These are phyloP conservation scores for Trypanosoma cruzi DNA, from an alignment of 208 protist species.

Conservation along the genomic window DNA sequence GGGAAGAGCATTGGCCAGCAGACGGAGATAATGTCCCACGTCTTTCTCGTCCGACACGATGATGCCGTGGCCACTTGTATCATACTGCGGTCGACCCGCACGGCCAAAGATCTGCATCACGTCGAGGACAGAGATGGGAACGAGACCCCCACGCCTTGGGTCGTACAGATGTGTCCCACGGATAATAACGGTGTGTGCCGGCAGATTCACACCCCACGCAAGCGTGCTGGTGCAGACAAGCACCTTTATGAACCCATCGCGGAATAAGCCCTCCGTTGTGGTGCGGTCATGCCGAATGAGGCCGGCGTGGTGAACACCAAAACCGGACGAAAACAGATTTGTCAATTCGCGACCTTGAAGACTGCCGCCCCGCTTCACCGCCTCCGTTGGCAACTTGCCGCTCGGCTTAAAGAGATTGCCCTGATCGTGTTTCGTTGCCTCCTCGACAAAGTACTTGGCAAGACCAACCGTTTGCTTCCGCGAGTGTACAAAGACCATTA, in stretches of 20 bases:
- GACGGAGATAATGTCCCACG: constrained; percentile 94
- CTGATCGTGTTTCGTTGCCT: constrained; percentile 64
- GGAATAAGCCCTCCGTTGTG: constrained; percentile 96
- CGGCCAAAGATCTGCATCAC: constrained; percentile 99
- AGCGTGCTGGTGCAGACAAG: constrained; percentile 99
- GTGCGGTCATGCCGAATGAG: constrained; percentile 96
- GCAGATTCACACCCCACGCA: constrained; percentile 99
- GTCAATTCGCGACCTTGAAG: constrained; percentile 89
- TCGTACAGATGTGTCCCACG: constrained; percentile 97
- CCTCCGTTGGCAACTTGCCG: constrained; percentile 41
- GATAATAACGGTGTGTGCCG: constrained; percentile 99
- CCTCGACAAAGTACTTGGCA: constrained; percentile 89
- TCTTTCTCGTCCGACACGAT: constrained; percentile 98
- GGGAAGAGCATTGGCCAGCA: constrained; percentile 94
- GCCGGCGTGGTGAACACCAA: constrained; percentile 98
- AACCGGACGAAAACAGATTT: constrained; percentile 87
- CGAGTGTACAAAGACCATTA: constrained; percentile 99
- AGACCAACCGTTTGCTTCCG: constrained; percentile 96
- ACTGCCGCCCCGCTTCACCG: constrained; percentile 48
- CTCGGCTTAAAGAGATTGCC: constrained; percentile 63
- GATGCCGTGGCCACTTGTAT: constrained; percentile 97
- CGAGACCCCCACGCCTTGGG: constrained; percentile 93
- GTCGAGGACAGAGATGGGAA: constrained; percentile 98
- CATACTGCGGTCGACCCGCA: constrained; percentile 98
- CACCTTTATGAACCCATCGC: constrained; percentile 93